A percentile compares a stretch with the other conserved stretches of the same genome.
Evolutionary conservation across 2,329 filamentous ascomycete species (phyloP).

Genomic region (Trichoderma citrinoviride): DNA sequence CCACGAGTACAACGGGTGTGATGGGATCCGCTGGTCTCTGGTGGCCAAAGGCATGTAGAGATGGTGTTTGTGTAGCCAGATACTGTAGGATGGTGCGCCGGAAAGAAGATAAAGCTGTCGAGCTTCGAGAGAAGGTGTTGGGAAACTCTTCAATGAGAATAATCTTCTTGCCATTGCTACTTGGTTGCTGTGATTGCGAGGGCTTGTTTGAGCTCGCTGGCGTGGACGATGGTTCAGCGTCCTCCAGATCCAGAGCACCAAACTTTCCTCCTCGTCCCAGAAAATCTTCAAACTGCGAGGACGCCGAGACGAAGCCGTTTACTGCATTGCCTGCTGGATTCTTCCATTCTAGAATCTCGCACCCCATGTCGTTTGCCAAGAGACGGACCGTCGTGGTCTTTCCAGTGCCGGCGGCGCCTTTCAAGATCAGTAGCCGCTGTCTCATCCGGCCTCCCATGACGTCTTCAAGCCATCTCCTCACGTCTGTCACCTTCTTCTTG

Average conservation of each 20-base stretch:
- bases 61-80: constrained; percentile 64
- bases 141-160: constrained; percentile 82
- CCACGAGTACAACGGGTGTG: constrained; percentile 79
- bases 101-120: constrained; percentile 65
- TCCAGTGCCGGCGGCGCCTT: constrained; percentile 85
- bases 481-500: constrained; percentile 88
- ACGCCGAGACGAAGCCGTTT: constrained; percentile 64
- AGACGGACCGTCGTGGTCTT: constrained; percentile 86
- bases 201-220: constrained; percentile 26
- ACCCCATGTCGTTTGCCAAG: constrained; percentile 72
- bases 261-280: constrained; percentile 78
- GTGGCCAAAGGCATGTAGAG: constrained; percentile 47
- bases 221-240: constrained; percentile 30
- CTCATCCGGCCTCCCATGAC: constrained; percentile 63
- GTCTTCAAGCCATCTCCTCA: constrained; percentile 76
- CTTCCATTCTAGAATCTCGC: constrained; percentile 84
- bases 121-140: constrained; percentile 67
- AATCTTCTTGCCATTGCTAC: constrained; percentile 44
- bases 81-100: constrained; percentile 72
- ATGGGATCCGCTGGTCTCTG: constrained; percentile 46
- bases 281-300: constrained; percentile 89
- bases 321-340: constrained; percentile 67
- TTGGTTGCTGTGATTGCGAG: constrained; percentile 24
- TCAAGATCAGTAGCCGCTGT: constrained; percentile 77
- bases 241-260: constrained; percentile 59